Conservation (phyloP, 1,284 basidiomycete genomes). For the Malassezia psittaci region DNA sequence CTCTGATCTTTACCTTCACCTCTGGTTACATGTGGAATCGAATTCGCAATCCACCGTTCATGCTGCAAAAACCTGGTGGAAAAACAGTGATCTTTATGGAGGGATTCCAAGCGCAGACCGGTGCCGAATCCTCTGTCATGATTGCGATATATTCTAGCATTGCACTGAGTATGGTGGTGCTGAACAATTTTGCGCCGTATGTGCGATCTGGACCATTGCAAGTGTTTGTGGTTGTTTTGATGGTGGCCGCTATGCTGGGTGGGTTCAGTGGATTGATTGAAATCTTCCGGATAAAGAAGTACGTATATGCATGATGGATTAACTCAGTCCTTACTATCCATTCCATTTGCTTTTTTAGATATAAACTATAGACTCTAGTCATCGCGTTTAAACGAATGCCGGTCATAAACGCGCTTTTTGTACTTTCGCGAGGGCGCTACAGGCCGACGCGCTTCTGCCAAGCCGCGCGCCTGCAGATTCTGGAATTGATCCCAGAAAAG, state of each 20-base stretch:
- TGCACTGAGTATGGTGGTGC: background rate
- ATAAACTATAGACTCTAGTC: conserved; percentile 1
- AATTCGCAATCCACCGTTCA: conserved; percentile 72
- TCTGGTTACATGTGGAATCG: conserved; percentile 79
- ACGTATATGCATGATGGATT: background rate
- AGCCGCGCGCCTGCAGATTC: conserved; percentile 65
- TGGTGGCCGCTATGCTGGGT: background rate
- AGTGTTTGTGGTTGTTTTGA: conserved; percentile 4
- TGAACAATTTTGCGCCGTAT: conserved; percentile 4
- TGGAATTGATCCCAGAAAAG: conserved; percentile 79
- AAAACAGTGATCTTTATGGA: conserved; percentile 66
- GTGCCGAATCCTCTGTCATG: conserved; percentile 83
- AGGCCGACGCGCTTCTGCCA: conserved; percentile 61
- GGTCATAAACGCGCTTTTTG: conserved; percentile 10
- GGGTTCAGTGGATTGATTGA: conserved; percentile 7
- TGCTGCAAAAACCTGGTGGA: conserved; percentile 52
- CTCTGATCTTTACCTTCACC: conserved; percentile 40
- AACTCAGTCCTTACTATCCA: conserved; percentile 6
- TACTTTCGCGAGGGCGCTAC: conserved; percentile 42
- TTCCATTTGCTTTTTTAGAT: conserved; percentile 16
- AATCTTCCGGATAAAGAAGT: conserved; percentile 7
- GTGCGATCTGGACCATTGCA: conserved; percentile 1
- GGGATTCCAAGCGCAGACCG: conserved; percentile 74
- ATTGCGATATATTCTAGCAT: conserved; percentile 56
- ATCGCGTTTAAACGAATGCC: conserved; percentile 16